phyloP scores from a whole-genome alignment of 2,329 filamentous ascomycete species.

The Paracoccidioides brasiliensis region DNA sequence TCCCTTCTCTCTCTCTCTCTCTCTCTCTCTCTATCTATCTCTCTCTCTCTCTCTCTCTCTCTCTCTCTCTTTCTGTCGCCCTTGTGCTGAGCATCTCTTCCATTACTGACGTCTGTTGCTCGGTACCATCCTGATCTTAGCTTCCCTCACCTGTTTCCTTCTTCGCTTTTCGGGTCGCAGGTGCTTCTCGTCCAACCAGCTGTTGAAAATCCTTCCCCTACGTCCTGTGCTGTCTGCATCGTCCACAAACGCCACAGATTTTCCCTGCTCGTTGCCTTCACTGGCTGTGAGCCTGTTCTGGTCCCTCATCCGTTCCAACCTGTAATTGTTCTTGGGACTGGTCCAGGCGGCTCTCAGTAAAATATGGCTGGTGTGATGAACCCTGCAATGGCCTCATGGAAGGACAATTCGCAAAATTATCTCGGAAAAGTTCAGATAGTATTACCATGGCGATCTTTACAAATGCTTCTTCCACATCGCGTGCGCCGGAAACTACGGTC shows the following conservation, averaged over 20 bases:
- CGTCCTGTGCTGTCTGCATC: slow-evolving; percentile 13
- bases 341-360: background rate
- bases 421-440: slow-evolving; percentile 34
- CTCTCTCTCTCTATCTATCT: slow-evolving; percentile 2
- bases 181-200: slow-evolving; percentile 2
- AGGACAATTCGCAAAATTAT: slow-evolving; percentile 33
- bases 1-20: slow-evolving; percentile 8
- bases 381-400: slow-evolving; percentile 31
- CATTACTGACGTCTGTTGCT: slow-evolving; percentile 1
- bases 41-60: slow-evolving; percentile 5
- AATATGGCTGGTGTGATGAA: slow-evolving; percentile 18
- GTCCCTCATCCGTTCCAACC: background rate
- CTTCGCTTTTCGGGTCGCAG: background rate
- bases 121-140: background rate
- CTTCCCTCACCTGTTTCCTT: background rate
- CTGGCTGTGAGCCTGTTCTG: background rate
- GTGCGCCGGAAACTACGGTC: slow-evolving; percentile 55
- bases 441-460: slow-evolving; percentile 38
- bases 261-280: background rate
- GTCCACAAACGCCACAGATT: background rate
- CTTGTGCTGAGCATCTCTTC: slow-evolving; percentile 6
- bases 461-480: slow-evolving; percentile 46
- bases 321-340: background rate
- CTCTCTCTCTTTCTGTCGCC: slow-evolving; percentile 6
- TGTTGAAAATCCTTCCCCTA: slow-evolving; percentile 11